Evolutionary conservation across 1,284 basidiomycete species (phyloP), one percentile per base, ranked within the genome.

Genomic region (Athelia psychrophila): DNA sequence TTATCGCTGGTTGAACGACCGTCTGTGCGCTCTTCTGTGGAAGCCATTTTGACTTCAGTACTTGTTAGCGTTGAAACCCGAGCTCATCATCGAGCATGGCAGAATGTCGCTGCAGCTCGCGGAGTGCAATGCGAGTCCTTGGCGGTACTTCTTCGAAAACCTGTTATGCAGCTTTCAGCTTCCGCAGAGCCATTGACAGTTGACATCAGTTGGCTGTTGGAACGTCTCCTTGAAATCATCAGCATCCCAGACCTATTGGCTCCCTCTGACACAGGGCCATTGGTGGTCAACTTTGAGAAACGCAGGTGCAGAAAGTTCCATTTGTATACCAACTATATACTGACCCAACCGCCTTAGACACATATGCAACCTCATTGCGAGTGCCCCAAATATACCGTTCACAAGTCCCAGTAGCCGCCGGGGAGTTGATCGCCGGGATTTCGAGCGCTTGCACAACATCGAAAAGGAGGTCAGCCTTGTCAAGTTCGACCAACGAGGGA

Each of bases 171-270:
- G 32, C 66, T 73, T 2, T 67, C 76, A 15, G 60, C 68, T n/a
- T 75, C 73, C 23, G 71, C 73, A 30, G 78, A 81, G 25, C 69
- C 76, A 12, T 68, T 91, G 51, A 83, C 83, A 10, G 78, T 86
- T 15, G 90, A 92, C 61, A 78, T 90, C 56, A 88, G 87, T 8
- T 93, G 90, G 89, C 66, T 91, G 40, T 65, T 92, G 53, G 90
- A 93, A 64, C 80, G 87, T 45, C 77, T 92, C 64, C 69, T 92
- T 22, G 90, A 92, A 64, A 73, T 92, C 33, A 79, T 90, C 52
- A 83, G 83, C 42, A 77, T 84, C 51, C 83, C 86, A 2, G 88
- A 92, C 61, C 74, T 83, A n/a, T 66, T 88, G n/a, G 73, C 80
- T 15, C 62, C 72, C 3, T 64, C 71, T 16, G 74, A 76, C 35